Percentiles rank a stretch among this genome's conserved stretches.
Conservation (phyloP, 2,329 filamentous ascomycete species). For the Microsporum ferrugineum region DNA sequence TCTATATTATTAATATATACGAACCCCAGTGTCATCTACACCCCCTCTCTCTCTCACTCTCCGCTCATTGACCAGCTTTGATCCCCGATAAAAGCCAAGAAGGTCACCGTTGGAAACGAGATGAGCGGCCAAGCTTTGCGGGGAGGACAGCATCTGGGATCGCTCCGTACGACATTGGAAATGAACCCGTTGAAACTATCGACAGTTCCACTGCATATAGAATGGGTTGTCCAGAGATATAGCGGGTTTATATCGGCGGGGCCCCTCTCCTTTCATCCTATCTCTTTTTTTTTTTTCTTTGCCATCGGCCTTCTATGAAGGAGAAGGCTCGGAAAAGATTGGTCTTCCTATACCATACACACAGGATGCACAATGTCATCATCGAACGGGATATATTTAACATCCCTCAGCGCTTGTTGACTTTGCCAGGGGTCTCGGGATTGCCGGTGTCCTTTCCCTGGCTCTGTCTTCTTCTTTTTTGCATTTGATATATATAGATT, state of each 20-base stretch:
- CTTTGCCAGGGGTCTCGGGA: neutral
- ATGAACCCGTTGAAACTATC: neutral
- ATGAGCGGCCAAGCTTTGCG: neutral
- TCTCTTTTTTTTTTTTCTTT: neutral
- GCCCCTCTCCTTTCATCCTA: neutral
- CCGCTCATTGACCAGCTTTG: neutral
- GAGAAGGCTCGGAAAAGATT: neutral
- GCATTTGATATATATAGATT: neutral
- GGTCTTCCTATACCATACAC: neutral
- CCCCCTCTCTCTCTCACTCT: too few relatives aligned
- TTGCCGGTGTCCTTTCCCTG: neutral
- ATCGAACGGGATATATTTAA: neutral
- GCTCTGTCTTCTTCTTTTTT: neutral
- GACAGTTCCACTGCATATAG: neutral
- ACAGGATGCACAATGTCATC: neutral
- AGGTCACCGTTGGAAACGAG: neutral
- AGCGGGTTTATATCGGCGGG: neutral
- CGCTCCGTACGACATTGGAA: neutral
- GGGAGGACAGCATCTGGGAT: neutral
- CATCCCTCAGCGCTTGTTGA: constrained; percentile 3
- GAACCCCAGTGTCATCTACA: neutral
- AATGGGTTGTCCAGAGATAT: neutral
- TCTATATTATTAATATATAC: neutral
- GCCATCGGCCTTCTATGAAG: neutral
- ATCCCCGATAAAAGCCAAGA: neutral